Percentiles rank a stretch among this genome's conserved stretches.
Evolutionary conservation across 2,329 filamentous ascomycete genomes (phyloP).

Genomic region (Diaporthe nobilis): DNA sequence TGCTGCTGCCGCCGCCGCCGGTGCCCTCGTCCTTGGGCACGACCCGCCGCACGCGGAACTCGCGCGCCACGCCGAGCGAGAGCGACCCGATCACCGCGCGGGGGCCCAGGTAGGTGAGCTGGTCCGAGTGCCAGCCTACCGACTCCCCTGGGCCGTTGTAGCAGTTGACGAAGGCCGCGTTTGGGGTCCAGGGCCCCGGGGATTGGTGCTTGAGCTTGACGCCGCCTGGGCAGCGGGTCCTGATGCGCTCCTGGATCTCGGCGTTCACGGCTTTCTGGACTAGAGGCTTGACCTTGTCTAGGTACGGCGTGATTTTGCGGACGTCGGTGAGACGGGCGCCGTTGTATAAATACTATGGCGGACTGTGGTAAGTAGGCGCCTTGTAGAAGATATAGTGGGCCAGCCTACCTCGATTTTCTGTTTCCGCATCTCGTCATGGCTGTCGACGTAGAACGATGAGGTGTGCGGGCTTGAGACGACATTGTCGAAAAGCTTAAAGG

Average conservation of each 20-base stretch:
- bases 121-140: slow-evolving; percentile 94
- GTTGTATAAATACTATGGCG: slow-evolving; percentile 80
- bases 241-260: slow-evolving; percentile 81
- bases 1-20: slow-evolving; percentile 39
- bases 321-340: slow-evolving; percentile 83
- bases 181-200: slow-evolving; percentile 81
- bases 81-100: slow-evolving; percentile 90
- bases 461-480: slow-evolving; percentile 90
- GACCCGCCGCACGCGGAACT: slow-evolving; percentile 88
- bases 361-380: background rate
- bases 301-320: slow-evolving; percentile 80
- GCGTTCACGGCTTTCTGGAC: slow-evolving; percentile 84
- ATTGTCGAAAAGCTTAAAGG: slow-evolving; percentile 90
- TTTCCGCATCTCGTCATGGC: slow-evolving; percentile 74
- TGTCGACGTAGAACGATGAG: slow-evolving; percentile 85
- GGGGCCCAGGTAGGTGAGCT: slow-evolving; percentile 93
- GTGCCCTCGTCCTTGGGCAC: slow-evolving; percentile 73
- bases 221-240: slow-evolving; percentile 74
- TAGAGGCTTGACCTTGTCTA: slow-evolving; percentile 76
- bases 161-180: slow-evolving; percentile 95
- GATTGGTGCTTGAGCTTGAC: slow-evolving; percentile 85
- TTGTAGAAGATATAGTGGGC: too few relatives aligned
- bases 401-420: slow-evolving; percentile 74
- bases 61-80: slow-evolving; percentile 90
- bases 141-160: slow-evolving; percentile 86